Conservation (phyloP, 2,329 filamentous ascomycete species). For the Diaporthe sp. region DNA sequence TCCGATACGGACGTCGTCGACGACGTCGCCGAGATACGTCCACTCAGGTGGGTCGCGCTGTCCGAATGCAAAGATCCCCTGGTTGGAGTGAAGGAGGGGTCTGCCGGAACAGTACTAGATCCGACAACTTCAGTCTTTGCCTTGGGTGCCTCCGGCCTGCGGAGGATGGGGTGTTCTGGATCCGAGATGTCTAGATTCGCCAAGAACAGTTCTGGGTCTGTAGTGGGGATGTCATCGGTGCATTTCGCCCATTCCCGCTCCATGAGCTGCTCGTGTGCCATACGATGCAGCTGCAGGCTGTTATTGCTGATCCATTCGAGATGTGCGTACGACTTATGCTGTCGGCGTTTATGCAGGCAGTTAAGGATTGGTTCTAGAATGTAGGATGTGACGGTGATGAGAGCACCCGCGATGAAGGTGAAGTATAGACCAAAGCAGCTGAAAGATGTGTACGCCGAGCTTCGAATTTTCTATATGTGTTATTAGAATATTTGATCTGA, state of each 20-base stretch:
- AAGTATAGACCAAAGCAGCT: slow-evolving; percentile 12
- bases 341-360: neutral
- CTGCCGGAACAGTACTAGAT: neutral
- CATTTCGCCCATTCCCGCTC: neutral
- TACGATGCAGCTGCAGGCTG: slow-evolving; percentile 1
- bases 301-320: slow-evolving; percentile 10
- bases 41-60: neutral
- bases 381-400: neutral
- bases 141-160: neutral
- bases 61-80: neutral
- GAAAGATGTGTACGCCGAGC: neutral
- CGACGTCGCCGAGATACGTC: neutral
- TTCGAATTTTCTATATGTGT: neutral
- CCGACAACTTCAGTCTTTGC: neutral
- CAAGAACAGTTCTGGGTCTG: neutral
- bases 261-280: neutral
- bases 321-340: neutral
- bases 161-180: neutral
- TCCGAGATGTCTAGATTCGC: neutral
- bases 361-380: neutral
- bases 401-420: neutral
- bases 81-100: neutral
- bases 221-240: neutral
- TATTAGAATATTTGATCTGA: neutral
- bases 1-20: neutral